phyloP scores from a whole-genome alignment of 768 basidiomycete genomes.

The Tulasnella calospora region DNA sequence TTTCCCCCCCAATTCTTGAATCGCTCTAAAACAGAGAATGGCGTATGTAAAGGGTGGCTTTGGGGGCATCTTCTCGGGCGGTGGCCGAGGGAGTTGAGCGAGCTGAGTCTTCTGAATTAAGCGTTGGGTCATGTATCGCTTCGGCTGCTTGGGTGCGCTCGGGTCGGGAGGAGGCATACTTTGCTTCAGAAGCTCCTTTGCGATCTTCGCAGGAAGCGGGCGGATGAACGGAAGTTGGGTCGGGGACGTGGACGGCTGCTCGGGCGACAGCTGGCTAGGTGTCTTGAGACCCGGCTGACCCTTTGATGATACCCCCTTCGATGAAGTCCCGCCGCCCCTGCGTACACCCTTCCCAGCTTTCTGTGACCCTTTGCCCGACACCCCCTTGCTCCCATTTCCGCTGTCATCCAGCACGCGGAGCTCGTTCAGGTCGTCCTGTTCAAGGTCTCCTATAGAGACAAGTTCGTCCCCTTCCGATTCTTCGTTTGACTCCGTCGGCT shows the following conservation, averaged over 20 bases:
- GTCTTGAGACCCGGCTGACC: slow-evolving; percentile 9
- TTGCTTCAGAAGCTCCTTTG: not conserved
- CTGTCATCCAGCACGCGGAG: slow-evolving; percentile 12
- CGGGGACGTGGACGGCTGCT: not conserved
- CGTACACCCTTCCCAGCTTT: slow-evolving; percentile 7
- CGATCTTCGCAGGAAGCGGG: not conserved
- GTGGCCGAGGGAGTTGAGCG: slow-evolving; percentile 38
- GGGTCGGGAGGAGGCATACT: slow-evolving; percentile 15
- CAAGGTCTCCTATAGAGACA: slow-evolving; percentile 25
- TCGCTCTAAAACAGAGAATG: slow-evolving; percentile 83
- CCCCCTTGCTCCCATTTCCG: slow-evolving; percentile 19
- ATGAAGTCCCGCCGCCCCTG: not conserved
- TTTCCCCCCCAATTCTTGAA: slow-evolving; percentile 74
- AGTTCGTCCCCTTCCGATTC: slow-evolving; percentile 22
- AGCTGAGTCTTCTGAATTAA: slow-evolving; percentile 40
- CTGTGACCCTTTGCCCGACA: slow-evolving; percentile 1
- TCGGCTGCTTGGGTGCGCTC: slow-evolving; percentile 13
- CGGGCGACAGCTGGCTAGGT: not conserved
- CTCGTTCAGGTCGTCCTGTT: slow-evolving; percentile 22
- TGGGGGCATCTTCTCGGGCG: slow-evolving; percentile 61
- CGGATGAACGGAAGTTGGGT: slow-evolving; percentile 7
- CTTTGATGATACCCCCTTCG: not conserved
- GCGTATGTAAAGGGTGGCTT: slow-evolving; percentile 90
- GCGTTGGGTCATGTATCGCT: slow-evolving; percentile 24
- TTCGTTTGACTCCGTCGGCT: not conserved